Evolutionary conservation across 2,329 filamentous ascomycete species (phyloP), one percentile per base, ranked within the genome.

Genomic region (Tothia fuscella): DNA sequence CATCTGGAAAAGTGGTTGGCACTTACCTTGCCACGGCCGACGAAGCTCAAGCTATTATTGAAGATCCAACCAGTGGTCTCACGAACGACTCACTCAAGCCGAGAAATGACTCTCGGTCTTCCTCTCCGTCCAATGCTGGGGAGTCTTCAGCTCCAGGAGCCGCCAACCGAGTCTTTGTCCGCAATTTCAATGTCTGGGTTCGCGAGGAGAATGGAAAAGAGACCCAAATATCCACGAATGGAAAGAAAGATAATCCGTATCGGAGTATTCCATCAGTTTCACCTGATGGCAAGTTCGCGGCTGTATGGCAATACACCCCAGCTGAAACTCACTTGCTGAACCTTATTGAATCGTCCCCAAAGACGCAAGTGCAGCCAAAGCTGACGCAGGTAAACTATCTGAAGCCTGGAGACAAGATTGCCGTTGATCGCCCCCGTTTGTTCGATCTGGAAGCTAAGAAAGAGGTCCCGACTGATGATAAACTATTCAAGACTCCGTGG

Each of bases 151-250:
- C 26, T 29, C 26, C 26, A 9, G 26, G 26, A 29, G 26, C 26
- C 9, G n/a, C n/a, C 9, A 16, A 16, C 9, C 29, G 41, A 24
- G 32, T 48, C 21, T 53, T 53, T 38, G 47, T 53, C 30, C 46
- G 30, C 41, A 42, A 51, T 34, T 44, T 52, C 41, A 51, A 53
- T 25, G 49, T 53, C 36, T 53, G 51, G 51, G 44, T 45, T 35
- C 47, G 49, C 21, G 45, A 47, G 35, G 12, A 32, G 9, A 31
- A 46, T 41, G 47, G 47, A 14, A 43, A 46, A 13, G 51, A 52
- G 41, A 41, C 37, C 14, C 46, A 48, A n/a, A 42, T 53, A 19
- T 51, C 51, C 5, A 51, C 46, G 29, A 51, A 45, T 7, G 51
- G 51, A 39, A 48, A 48, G 7, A 35, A 42, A 37, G 47, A 48